Conservation (phyloP, 139 green algal genomes). For the Deuterostichococcus epilithicus region DNA sequence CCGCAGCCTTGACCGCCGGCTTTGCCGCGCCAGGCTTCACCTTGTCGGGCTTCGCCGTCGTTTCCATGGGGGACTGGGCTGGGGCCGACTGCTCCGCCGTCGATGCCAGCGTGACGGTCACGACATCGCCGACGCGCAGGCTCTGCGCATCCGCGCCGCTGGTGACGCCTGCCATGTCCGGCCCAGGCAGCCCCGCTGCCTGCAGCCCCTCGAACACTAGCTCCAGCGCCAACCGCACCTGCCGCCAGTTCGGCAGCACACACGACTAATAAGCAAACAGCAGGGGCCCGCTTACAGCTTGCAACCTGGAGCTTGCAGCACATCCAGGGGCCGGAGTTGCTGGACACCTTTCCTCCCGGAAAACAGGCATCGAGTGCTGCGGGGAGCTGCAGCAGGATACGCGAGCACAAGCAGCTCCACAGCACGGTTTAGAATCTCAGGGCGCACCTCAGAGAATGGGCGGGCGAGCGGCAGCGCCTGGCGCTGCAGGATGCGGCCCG, state of each 20-base stretch:
- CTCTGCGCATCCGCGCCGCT: slow-evolving; percentile 1
- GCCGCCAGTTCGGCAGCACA: slow-evolving; percentile 4
- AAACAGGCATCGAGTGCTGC: not conserved
- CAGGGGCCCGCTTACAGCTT: too few relatives aligned
- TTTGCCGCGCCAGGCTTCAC: slow-evolving; percentile 4
- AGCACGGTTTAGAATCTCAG: too few relatives aligned
- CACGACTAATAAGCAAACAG: too few relatives aligned
- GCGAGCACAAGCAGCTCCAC: too few relatives aligned
- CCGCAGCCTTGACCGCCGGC: not conserved
- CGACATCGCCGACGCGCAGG: slow-evolving; percentile 30
- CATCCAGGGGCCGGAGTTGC: too few relatives aligned
- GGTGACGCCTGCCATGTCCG: slow-evolving; percentile 19
- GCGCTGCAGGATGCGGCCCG: slow-evolving; percentile 69
- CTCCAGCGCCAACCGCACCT: slow-evolving; percentile 77
- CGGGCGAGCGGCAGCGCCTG: slow-evolving; percentile 64
- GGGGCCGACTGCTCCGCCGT: not conserved
- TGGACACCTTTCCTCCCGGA: too few relatives aligned
- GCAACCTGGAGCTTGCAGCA: too few relatives aligned
- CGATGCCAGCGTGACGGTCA: slow-evolving; percentile 21
- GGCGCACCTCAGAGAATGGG: slow-evolving; percentile 53
- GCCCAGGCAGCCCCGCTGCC: slow-evolving; percentile 29
- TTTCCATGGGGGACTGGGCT: not conserved
- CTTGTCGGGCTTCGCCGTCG: not conserved
- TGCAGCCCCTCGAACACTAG: slow-evolving; percentile 87
- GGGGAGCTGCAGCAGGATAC: not conserved